Evolutionary conservation across 2,329 filamentous ascomycete species (phyloP), one percentile per base, ranked within the genome.

Genomic region (Paecilomyces sp.): DNA sequence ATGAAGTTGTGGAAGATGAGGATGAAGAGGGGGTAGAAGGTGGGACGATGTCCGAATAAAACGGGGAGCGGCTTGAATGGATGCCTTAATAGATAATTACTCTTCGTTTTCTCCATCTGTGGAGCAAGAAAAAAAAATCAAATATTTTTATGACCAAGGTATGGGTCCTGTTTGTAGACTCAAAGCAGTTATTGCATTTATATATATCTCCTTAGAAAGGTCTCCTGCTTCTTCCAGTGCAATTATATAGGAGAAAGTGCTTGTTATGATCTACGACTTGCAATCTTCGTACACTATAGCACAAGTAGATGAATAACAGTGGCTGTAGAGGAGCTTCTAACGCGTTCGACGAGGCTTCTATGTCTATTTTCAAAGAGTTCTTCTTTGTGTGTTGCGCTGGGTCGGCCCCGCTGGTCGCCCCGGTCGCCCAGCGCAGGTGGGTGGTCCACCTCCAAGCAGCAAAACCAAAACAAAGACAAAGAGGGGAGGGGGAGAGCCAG

Each of bases 401-500:
- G 51, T 30, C 51, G 15, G 51, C 13, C 51, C 51, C 51, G 51
- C 51, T 24, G 12, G 71, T 73, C 70, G 71, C 70, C 66, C 61
- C 67, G 71, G 69, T 66, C 69, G 69, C 67, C 61, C 47, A 36
- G 59, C 22, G 59, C 65, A 63, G 59, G 63, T 62, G 62, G 61
- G 64, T 62, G 61, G 58, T 58, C 57, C 57, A 53, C 51, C 67
- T 69, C 58, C 59, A 70, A 70, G 63, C 56, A 69, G 71, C 56
- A 73, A 74, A 74, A 74, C 57, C 70, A 74, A 72, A 74, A 74
- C 69, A 74, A 74, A 63, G 63, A 64, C 60, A 64, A 34, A 4
- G 4, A 52, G 25, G 58, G 63, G 66, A 64, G 64, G 63, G 62
- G 58, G 62, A 55, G 50, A 33, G 31, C 31, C 31, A 33, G 2